Evolutionary conservation across 2,329 filamentous ascomycete species (phyloP), one percentile per base, ranked within the genome.

Genomic region (Stagonosporopsis rhizophila): DNA sequence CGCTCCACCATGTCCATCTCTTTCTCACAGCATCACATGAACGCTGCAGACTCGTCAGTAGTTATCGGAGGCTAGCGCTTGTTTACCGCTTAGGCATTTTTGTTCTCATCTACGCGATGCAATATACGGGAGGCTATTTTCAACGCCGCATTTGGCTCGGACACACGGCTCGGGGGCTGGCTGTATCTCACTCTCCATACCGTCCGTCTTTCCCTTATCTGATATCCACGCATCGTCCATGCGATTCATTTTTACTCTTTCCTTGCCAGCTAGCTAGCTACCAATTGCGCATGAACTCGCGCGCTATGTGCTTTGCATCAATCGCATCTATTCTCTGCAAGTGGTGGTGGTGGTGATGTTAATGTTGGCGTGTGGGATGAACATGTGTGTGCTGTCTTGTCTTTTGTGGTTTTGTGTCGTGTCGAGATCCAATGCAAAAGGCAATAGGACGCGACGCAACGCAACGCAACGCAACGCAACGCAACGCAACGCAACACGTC

Each of bases 211-310:
- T 49, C 17, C 42, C 28, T 28, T 45, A 56, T 46, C 34, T 39
- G 52, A 50, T 56, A 56, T 56, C 46, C 52, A 50, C 46, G 45
- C 46, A 56, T 56, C 46, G 42, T 46, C 38, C 35, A 50, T 56
- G 45, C 52, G 42, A 41, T n/a, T 38, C 12, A 23, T 34, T 44
- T 9, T n/a, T 45, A 52, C 15, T n/a, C 19, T 22, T 14, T 17
- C 17, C n/a, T 11, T 17, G 15, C 14, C 28, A 5, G 23, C 23
- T 25, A 25, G 23, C 4, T 35, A 17, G 15, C 32, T 35, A 9
- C 15, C 15, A 35, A 44, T 39, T 34, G 17, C 45, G 41, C 49
- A 45, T 52, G 6, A 22, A n/a, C n/a, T n/a, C n/a, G n/a, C n/a
- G 32, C 23, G 39, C 23, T 41, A 17, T 37, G 5, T 17, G 19